Base-by-base conservation (phyloP, 1,139 yeast species). In the Hansenula lynferdii region DNA sequence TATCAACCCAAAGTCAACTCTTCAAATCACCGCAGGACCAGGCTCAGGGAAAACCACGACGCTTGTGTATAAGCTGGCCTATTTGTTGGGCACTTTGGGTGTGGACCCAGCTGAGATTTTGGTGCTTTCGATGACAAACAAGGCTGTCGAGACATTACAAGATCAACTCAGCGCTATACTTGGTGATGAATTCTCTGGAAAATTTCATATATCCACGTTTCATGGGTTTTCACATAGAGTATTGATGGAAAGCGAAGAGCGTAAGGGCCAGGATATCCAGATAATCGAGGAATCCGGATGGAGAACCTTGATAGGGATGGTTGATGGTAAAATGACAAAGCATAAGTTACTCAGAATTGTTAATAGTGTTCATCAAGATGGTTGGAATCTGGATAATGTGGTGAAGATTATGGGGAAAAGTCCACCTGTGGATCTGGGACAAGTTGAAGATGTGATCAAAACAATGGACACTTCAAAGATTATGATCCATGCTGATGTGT, bases 1-100 rank as follows among this genome's bases (percentile, higher is more conserved):
- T 0, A 57, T 66, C 7, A 48, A 44, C 2, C 62, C 65, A 5
- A 55, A 60, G 20, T 56, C 67, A 3, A 58, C 80, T 1, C 55
- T 81, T 10, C 65, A 74, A 18, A 65, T 82, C 2, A 64, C 69
- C 16, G 84, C 89, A 0, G 89, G 90, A 0, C 89, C 90, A 1
- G 90, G 90, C 4, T 74, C 85, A 18, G 95, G 95, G 1, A 85
- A 85, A 51, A 83, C 94, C 0, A 64, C 65, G 30, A 80, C 89
- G 0, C 50, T 85, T 23, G 73, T 77, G 2, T 62, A 69, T 30
- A 65, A 86, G 43, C 66, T 82, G 0, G 74, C 73, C 2, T 62
- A 70, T 43, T 50, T 80, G 44, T 54, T 83, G 1, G 47, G 55
- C 5, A 43, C 61, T 6, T 62, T 63, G 5, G 60, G 59, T 2